These are phyloP conservation scores for Cajanus cajan DNA, from an alignment of 306 rosid genomes.

Conservation along the genomic window DNA sequence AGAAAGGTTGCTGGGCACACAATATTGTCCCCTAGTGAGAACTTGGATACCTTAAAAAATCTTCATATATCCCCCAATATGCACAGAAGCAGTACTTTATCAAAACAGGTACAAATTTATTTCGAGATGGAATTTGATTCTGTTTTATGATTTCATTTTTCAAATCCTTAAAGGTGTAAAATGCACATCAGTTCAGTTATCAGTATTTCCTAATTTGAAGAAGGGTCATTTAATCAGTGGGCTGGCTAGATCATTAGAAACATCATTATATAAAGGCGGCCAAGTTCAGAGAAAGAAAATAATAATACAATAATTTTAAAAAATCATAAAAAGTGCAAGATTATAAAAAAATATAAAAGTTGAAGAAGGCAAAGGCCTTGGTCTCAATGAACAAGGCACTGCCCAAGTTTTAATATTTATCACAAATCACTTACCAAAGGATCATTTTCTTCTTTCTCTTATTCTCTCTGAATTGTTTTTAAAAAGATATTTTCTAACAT, in stretches of 20 bases:
- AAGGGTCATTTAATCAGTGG: not conserved
- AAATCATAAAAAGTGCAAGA: not conserved
- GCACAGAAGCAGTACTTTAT: slow-evolving; percentile 50
- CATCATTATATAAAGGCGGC: not conserved
- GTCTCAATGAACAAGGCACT: not conserved
- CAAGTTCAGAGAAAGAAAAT: not conserved
- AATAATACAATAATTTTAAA: not conserved
- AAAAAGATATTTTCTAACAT: not conserved
- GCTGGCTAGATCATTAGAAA: not conserved
- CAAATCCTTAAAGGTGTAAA: slow-evolving; percentile 10
- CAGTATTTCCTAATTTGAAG: not conserved
- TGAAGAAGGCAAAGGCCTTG: not conserved
- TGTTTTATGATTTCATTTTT: slow-evolving; percentile 26
- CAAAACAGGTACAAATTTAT: slow-evolving; percentile 55
- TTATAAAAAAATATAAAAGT: not conserved
- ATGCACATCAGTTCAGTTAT: not conserved
- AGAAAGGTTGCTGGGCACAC: slow-evolving; percentile 51
- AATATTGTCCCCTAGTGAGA: slow-evolving; percentile 42
- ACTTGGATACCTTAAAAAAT: slow-evolving; percentile 44
- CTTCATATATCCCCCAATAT: slow-evolving; percentile 39
- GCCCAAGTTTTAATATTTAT: not conserved
- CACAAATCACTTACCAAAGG: not conserved
- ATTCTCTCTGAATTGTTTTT: not conserved
- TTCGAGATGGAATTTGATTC: slow-evolving; percentile 29
- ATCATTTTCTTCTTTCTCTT: not conserved